Conservation (phyloP, 2,329 filamentous ascomycete genomes). For the Pyricularia grisea region DNA sequence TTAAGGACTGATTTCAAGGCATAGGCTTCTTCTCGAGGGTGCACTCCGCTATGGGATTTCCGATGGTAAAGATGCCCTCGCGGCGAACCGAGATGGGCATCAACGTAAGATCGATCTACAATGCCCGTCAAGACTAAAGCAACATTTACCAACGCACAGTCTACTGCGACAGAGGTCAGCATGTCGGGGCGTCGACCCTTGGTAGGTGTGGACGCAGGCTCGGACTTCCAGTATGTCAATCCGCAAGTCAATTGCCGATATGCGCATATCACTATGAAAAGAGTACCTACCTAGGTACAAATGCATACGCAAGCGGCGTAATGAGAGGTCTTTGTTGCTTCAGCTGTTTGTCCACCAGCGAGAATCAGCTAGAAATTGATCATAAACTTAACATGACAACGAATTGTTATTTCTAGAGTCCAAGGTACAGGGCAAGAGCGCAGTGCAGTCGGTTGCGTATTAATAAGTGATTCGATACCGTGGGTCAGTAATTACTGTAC, state of each 20-base stretch:
- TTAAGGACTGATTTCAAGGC: neutral
- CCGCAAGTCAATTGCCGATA: neutral
- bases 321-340: neutral
- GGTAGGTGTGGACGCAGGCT: neutral
- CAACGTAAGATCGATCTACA: neutral
- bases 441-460: neutral
- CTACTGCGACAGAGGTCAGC: neutral
- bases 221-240: neutral
- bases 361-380: no score
- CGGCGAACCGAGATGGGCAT: neutral
- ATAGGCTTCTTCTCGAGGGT: neutral
- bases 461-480: neutral
- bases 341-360: neutral
- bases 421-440: neutral
- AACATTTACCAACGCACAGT: neutral
- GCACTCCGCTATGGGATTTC: neutral
- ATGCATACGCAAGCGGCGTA: neutral
- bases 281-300: neutral
- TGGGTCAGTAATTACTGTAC: neutral
- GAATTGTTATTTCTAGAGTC: neutral
- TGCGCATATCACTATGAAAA: neutral
- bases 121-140: neutral
- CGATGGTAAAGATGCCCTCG: neutral
- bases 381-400: neutral
- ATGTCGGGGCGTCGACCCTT: neutral